Evolutionary conservation across 2,329 filamentous ascomycete species (phyloP).

Genomic region (Botryotinia convoluta): DNA sequence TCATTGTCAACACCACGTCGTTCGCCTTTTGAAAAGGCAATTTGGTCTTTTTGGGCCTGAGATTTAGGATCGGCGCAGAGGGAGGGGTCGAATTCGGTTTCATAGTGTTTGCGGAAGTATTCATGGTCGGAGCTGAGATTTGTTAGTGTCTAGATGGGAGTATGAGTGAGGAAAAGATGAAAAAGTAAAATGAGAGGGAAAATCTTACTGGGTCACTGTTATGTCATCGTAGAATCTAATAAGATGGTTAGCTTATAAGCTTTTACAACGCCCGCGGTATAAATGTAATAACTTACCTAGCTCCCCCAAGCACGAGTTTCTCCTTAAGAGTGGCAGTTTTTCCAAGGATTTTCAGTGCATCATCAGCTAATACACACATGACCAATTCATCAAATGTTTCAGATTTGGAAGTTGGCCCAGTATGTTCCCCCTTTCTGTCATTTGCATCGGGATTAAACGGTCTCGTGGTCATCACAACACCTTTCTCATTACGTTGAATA

Average conservation of each 20-base stretch:
- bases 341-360: slow-evolving; percentile 59
- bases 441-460: slow-evolving; percentile 49
- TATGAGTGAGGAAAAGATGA: background rate
- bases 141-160: background rate
- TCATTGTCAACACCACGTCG: slow-evolving; percentile 53
- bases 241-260: background rate
- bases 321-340: slow-evolving; percentile 59
- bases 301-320: slow-evolving; percentile 65
- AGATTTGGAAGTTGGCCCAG: slow-evolving; percentile 42
- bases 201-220: slow-evolving; percentile 59
- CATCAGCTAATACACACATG: slow-evolving; percentile 63
- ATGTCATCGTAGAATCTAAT: slow-evolving; percentile 61
- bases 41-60: slow-evolving; percentile 42
- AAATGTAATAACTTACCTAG: slow-evolving; percentile 42
- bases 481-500: slow-evolving; percentile 49
- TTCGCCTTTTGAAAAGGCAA: slow-evolving; percentile 44
- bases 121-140: slow-evolving; percentile 48
- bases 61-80: slow-evolving; percentile 50
- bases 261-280: background rate
- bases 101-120: slow-evolving; percentile 68
- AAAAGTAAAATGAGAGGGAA: too few relatives aligned
- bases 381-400: slow-evolving; percentile 66
- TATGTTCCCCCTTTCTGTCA: slow-evolving; percentile 43
- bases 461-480: slow-evolving; percentile 50
- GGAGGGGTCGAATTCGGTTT: slow-evolving; percentile 54